Conservation (phyloP, 495 filamentous ascomycete species). For the Trichoderma reesei region DNA sequence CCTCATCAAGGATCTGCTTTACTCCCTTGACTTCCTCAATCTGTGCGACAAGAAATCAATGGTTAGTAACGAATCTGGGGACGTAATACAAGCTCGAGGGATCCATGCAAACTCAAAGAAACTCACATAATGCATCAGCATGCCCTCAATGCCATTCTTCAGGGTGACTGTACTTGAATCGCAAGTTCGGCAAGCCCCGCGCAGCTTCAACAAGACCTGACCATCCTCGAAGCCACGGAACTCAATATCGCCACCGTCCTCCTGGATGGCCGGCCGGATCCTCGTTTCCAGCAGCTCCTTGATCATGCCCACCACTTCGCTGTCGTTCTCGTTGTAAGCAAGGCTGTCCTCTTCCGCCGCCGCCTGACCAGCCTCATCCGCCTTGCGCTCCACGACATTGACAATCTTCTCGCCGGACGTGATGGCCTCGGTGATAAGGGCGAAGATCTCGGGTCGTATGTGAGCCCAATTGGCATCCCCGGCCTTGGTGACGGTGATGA, state of each 20-base stretch:
- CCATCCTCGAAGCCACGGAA: conserved; percentile 82
- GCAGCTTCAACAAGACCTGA: conserved; percentile 73
- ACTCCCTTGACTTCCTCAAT: conserved; percentile 95
- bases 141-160: conserved; percentile 93
- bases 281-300: conserved; percentile 96
- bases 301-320: conserved; percentile 93
- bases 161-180: conserved; percentile 92
- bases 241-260: conserved; percentile 96
- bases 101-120: background rate
- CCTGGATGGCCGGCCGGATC: conserved; percentile 89
- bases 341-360: conserved; percentile 54
- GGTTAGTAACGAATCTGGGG: background rate
- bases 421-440: conserved; percentile 83
- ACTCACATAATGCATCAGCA: conserved; percentile 71
- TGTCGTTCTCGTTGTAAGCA: conserved; percentile 73
- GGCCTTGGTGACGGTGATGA: conserved; percentile 92
- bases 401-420: conserved; percentile 76
- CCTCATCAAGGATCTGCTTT: conserved; percentile 79
- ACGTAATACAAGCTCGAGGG: background rate
- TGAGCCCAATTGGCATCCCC: conserved; percentile 84
- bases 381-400: conserved; percentile 52
- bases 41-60: conserved; percentile 28
- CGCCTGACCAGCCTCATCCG: conserved; percentile 26
- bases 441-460: conserved; percentile 90
- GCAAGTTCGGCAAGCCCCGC: conserved; percentile 89